Base-by-base conservation (phyloP, 305 asterid species). In the Nicotiana rustica region DNA sequence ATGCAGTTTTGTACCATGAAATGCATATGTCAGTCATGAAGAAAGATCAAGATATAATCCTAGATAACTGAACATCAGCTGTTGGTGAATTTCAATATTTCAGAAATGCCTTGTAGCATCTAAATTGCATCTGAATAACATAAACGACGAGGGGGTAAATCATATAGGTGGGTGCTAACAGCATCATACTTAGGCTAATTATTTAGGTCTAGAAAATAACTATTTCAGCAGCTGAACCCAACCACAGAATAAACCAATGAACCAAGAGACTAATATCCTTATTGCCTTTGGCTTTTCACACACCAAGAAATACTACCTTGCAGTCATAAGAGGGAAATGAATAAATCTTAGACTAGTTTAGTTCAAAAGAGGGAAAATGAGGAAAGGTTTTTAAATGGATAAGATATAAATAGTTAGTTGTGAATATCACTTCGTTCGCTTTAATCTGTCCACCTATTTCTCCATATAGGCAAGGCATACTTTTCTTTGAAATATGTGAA, bases 251-350 rank as follows among this genome's bases (percentile, higher is more conserved):
- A 49, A 71, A 13, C 17, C 59, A 47, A 71, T 71, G 59, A 69
- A 41, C 60, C 78, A 70, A 41, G 59, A 70, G 79, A 71, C 7
- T 12, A 10, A 41, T 70, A 38, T 41, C 78, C 61, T 71, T 71
- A 47, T 47, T 21, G 15, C 79, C 79, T 73, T 49, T 73, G 44
- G 64, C 44, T 73, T 41, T 70, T 44, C 62, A 73, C 5, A 36
- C 25, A 73, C 41, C 79, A 75, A 75, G 64, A 75, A 49, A 75
- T 15, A 73, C 44, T 25, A 25, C 79, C 79, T 25, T 25, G 29
- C 29, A 25, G 29, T 25, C 29, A 25, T 25, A 25, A 25, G 29
- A 25, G 29, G 29, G 29, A 25, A 25, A 25, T 25, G 29, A 25
- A 25, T 25, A 25, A 36, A 36, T 36, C 64, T 35, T 49, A 25